Evolutionary conservation across 1,139 yeast species (phyloP), one percentile per base, ranked within the genome.

Genomic region (Zygoascus sp.): DNA sequence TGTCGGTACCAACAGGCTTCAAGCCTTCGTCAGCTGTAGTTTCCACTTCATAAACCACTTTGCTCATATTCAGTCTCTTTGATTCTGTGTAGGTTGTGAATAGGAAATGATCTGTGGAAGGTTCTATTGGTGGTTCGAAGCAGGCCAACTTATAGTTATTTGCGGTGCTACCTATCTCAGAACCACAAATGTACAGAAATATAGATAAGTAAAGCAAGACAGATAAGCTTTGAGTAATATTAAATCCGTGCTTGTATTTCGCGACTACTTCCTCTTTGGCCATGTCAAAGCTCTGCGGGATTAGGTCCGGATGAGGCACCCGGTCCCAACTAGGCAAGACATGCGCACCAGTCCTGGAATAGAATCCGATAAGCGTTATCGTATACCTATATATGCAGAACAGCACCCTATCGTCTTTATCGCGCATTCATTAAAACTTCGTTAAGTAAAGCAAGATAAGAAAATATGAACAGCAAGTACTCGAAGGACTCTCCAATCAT

Each of bases 401-500:
- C 9, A 30, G 34, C 11, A 30, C 13, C 34, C 34, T 15, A 30
- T 25, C 9, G n/a, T 10, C 28, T 10, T 2, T n/a, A 25, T n/a
- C 28, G 28, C 28, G 8, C 4, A 25, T 10, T 7, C n/a, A 25
- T 25, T 10, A 10, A 25, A 10, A n/a, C 9, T 10, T 10, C 28
- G n/a, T 10, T 16, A 13, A 11, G 35, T 16, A 32, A 3, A 5
- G 15, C 5, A 11, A 16, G 19, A 11, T 21, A 15, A 17, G 21
- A 21, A 17, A 15, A 32, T 17, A 40, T 40, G 35, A 3, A 28
- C 2, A 28, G 19, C 17, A 22, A 32, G 34, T 44, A 40, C 35
- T 16, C 32, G 11, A 45, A 45, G 23, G 45, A 45, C 13, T 34
- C 42, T 11, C 32, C 27, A 15, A 42, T 72, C 22, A 59, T 69